Percentiles rank a stretch among this genome's conserved stretches.
Conservation (phyloP, 345 rosid genomes). For the Microcos paniculata region DNA sequence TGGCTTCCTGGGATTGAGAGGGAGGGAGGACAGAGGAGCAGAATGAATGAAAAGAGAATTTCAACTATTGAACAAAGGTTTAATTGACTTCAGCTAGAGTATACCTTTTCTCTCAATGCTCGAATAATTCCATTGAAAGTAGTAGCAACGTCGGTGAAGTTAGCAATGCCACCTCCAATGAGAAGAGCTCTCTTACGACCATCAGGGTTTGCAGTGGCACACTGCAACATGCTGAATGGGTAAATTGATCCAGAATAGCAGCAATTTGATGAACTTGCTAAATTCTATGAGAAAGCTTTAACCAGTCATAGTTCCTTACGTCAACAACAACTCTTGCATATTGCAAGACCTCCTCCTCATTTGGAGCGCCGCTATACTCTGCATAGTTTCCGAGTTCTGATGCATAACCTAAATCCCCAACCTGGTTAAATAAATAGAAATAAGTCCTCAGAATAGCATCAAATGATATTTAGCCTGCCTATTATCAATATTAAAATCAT, state of each 20-base stretch:
- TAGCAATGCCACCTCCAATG: slow-evolving; percentile 97
- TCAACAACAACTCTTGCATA: slow-evolving; percentile 97
- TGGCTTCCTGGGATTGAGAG: slow-evolving; percentile 57
- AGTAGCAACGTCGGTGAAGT: slow-evolving; percentile 95
- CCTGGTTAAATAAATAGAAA: slow-evolving; percentile 44
- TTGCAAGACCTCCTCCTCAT: slow-evolving; percentile 93
- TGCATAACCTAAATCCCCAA: slow-evolving; percentile 97
- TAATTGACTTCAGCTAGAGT: neutral
- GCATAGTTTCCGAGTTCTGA: slow-evolving; percentile 96
- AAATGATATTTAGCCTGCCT: neutral
- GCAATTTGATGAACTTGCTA: neutral
- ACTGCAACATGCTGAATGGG: slow-evolving; percentile 38
- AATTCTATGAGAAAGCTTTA: neutral
- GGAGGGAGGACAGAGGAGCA: neutral
- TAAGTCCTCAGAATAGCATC: slow-evolving; percentile 4
- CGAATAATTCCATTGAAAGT: slow-evolving; percentile 92
- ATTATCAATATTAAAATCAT: neutral
- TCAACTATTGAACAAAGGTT: neutral
- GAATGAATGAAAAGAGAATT: neutral
- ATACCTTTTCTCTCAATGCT: slow-evolving; percentile 90
- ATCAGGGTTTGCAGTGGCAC: slow-evolving; percentile 90
- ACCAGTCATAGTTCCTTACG: slow-evolving; percentile 40
- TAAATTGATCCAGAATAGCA: slow-evolving; percentile 2
- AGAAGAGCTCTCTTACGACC: slow-evolving; percentile 92
- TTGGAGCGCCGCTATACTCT: slow-evolving; percentile 99